Base-by-base conservation (phyloP, 2,329 filamentous ascomycete species). In the Pezicula rhizophila region DNA sequence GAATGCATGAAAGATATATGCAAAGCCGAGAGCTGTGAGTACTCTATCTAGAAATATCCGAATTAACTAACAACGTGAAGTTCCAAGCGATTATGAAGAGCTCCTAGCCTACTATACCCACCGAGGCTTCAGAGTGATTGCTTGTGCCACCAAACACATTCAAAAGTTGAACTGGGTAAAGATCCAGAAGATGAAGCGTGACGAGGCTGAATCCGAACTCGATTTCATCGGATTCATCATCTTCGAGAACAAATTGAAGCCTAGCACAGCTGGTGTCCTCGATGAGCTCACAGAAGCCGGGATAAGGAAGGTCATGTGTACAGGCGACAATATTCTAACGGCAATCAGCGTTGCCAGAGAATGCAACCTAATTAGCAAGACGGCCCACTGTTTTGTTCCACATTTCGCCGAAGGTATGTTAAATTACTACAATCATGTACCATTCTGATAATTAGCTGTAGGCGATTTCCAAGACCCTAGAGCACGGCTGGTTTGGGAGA, bases 221-320 rank as follows among this genome's bases (percentile, higher is more conserved):
- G 82, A 92, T 41, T 97, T 99, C 62, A 78, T 91, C 33, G 93
- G 93, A 5, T 99, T 99, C 69, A 97, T 99, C 63, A 85, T 99
- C 47, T 99, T 99, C 60, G 93, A 99, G 70, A 99, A 99, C 71
- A 99, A 99, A 69, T 73, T 99, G 52, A 99, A 99, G 67, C 84
- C 88, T 1, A 90, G 81, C 17, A 96, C 92, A 0, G 78, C 87
- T 1, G 78, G 77, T 1, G 87, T 96, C 31, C 80, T 99, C 23
- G 78, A 86, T 48, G 91, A 97, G 68, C 77, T 99, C 3, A 77
- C 81, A 28, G 75, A 85, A 46, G 92, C 95, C 7, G 87, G 87
- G 48, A 96, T 99, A 57, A 82, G 89, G 33, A 85, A 87, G 25
- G 83, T 96, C 45, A 99, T 99, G 93, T 95, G 95, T 54, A 99